Evolutionary conservation across 1,284 basidiomycete genomes (phyloP), one percentile per base, ranked within the genome.

Genomic region (Peniophora sp.): DNA sequence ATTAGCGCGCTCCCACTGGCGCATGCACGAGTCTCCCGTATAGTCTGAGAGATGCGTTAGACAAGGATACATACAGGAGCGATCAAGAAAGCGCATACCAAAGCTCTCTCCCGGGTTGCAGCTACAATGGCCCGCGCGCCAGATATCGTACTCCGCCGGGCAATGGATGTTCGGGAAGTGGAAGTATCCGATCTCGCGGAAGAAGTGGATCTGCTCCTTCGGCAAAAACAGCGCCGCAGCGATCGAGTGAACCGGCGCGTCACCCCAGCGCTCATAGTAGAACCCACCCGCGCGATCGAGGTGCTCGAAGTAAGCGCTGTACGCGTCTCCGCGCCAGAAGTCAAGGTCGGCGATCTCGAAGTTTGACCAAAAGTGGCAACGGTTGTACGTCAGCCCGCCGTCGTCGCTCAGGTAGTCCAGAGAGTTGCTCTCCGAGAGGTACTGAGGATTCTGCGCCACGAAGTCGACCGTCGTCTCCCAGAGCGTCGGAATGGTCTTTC

Each of bases 251-350:
- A 91, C 82, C 0, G 87, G 89, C 1, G 89, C 90, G 62, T 92
- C 88, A 39, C 87, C 88, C 85, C 84, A 86, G 39, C 83, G 74
- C 74, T 89, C 86, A 59, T 89, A 89, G 65, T 85, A 87, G 65
- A 89, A 89, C 2, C 88, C 88, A 36, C 89, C 89, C 12, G 73
- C 71, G 22, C 69, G 59, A 57, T 92, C 89, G 10, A 92, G 73
- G 59, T 77, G 74, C 2, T 86, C 75, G 64, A 92, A 92, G 72
- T 79, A 92, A 41, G 77, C 72, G 45, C 68, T 72, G 67, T 92
- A 92, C 1, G 83, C 78, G 34, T 83, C 72, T 6, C 75, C 67
- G 5, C 78, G 67, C 73, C 76, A 80, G 60, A 81, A 77, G 45
- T 79, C 72, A 70, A 81, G 71, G 63, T 77, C 72, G 32, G 81